Conservation (phyloP, 1,284 basidiomycete genomes). For the Inonotus obliquus region DNA sequence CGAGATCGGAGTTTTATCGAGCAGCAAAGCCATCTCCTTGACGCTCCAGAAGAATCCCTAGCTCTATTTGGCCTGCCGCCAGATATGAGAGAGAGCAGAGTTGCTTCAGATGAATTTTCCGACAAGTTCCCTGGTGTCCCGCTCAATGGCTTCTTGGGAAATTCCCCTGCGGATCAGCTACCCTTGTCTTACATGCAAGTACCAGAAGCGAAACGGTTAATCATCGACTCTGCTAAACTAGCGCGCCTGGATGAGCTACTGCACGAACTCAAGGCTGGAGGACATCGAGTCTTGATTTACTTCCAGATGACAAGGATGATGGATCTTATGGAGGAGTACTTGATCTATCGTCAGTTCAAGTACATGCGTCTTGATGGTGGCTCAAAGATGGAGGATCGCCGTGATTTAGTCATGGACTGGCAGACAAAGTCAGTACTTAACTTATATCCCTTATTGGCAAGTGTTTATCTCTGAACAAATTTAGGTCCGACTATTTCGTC, state of each 20-base stretch:
- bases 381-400: slow-evolving; percentile 91
- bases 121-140: slow-evolving; percentile 57
- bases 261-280: slow-evolving; percentile 88
- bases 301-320: slow-evolving; percentile 99
- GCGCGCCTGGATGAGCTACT: slow-evolving; percentile 86
- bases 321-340: slow-evolving; percentile 98
- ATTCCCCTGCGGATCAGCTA: slow-evolving; percentile 71
- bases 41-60: slow-evolving; percentile 67
- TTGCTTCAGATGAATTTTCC: slow-evolving; percentile 48
- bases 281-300: slow-evolving; percentile 94
- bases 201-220: slow-evolving; percentile 92
- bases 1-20: slow-evolving; percentile 81
- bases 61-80: slow-evolving; percentile 86
- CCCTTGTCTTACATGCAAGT: slow-evolving; percentile 88
- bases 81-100: slow-evolving; percentile 58
- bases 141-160: slow-evolving; percentile 64
- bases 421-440: slow-evolving; percentile 78
- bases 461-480: neutral
- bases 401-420: slow-evolving; percentile 99
- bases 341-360: slow-evolving; percentile 97
- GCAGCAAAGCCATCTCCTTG: slow-evolving; percentile 54
- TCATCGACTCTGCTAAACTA: slow-evolving; percentile 96
- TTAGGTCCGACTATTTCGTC: slow-evolving; percentile 89
- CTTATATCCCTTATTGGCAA: neutral
- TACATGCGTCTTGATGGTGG: slow-evolving; percentile 95